These are phyloP conservation scores for Carex kokanica DNA, from an alignment of 176 grass and related monocot genomes.

Conservation along the genomic window DNA sequence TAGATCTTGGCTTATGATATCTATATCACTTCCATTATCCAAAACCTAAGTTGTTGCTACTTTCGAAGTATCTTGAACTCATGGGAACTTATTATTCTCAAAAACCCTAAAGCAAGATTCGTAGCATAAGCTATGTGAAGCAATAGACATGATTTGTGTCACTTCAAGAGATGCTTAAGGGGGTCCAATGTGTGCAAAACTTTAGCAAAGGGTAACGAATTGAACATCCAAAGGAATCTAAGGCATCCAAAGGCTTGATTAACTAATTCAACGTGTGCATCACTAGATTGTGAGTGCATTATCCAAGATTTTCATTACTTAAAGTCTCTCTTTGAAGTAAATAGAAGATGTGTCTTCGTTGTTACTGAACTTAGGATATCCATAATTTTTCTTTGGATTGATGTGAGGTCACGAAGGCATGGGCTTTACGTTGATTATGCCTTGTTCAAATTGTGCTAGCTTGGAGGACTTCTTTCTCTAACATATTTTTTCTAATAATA, in stretches of 20 bases:
- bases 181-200: not conserved
- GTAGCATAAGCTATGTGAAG: not conserved
- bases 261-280: not conserved
- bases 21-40: not conserved
- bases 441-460: constrained; percentile 9
- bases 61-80: not conserved
- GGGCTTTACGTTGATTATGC: not conserved
- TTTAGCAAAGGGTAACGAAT: not conserved
- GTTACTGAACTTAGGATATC: not conserved
- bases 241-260: too few species aligned
- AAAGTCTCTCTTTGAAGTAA: not conserved
- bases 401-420: not conserved
- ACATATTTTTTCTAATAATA: constrained; percentile 2
- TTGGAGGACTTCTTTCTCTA: not conserved
- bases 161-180: not conserved
- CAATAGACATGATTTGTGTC: not conserved
- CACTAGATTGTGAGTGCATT: not conserved
- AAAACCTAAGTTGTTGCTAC: not conserved
- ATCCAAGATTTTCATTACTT: not conserved
- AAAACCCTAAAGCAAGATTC: not conserved
- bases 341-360: not conserved
- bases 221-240: not conserved
- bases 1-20: not conserved
- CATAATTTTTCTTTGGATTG: constrained; percentile 8
- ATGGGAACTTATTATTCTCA: not conserved